phyloP scores from a whole-genome alignment of 331 rosid genomes.

The Pyracantha coccinea region DNA sequence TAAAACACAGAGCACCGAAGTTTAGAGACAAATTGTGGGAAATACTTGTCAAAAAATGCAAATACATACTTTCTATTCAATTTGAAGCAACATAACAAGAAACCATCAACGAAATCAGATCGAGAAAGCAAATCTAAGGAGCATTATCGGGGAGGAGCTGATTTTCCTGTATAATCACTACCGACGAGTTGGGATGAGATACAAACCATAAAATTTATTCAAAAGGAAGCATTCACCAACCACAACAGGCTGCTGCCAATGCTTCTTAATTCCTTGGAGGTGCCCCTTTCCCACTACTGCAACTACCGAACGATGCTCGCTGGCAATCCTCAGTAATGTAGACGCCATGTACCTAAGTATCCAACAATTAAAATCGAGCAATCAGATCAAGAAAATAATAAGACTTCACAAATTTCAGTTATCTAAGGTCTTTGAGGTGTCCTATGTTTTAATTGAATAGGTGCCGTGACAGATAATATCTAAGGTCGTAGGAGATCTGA shows the following conservation, averaged over 20 bases:
- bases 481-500: too few relatives aligned
- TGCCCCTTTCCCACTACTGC: constrained; percentile 97
- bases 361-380: neutral
- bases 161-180: neutral
- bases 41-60: too few relatives aligned
- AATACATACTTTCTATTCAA: neutral
- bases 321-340: constrained; percentile 55
- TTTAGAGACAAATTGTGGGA: neutral
- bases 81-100: neutral
- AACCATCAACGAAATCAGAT: neutral
- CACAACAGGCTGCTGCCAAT: constrained; percentile 81
- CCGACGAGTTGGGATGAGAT: neutral
- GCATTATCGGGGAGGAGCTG: neutral
- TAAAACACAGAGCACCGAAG: neutral
- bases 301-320: constrained; percentile 58
- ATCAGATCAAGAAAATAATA: neutral
- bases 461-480: too few relatives aligned
- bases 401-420: too few relatives aligned
- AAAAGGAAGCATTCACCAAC: constrained; percentile 27
- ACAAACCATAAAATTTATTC: neutral
- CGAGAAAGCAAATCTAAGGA: neutral
- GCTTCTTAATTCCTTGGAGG: constrained; percentile 74
- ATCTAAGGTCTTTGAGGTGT: too few relatives aligned
- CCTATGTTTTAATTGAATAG: too few relatives aligned
- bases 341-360: constrained; percentile 79